phyloP scores from a whole-genome alignment of 495 filamentous ascomycete genomes.

The Xylona heveae region DNA sequence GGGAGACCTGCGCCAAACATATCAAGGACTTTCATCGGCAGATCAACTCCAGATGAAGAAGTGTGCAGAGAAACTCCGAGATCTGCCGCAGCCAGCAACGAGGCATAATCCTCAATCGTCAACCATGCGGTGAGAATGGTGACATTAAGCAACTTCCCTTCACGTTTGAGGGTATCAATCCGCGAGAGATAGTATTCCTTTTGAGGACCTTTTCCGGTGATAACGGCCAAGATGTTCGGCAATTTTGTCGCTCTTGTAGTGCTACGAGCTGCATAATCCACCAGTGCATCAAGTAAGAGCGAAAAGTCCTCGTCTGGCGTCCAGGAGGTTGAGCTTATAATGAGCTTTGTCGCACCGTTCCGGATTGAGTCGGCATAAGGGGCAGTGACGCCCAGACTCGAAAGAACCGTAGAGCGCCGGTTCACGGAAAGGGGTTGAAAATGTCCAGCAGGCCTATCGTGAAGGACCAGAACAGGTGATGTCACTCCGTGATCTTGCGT shows the following conservation, averaged over 20 bases:
- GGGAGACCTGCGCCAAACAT: conserved; percentile 93
- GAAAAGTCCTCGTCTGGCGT: conserved; percentile 92
- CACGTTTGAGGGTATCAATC: conserved; percentile 33
- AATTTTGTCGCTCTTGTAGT: conserved; percentile 14
- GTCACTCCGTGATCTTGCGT: conserved; percentile 37
- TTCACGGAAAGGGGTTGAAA: conserved; percentile 45
- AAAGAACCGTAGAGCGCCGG: conserved; percentile 35
- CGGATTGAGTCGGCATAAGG: conserved; percentile 33
- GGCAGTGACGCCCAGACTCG: conserved; percentile 32
- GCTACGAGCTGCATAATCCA: conserved; percentile 36
- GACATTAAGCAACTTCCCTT: conserved; percentile 40
- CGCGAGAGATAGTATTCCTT: conserved; percentile 48
- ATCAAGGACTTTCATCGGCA: conserved; percentile 99
- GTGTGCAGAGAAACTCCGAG: conserved; percentile 81
- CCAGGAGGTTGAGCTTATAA: conserved; percentile 91
- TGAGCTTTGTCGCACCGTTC: conserved; percentile 31
- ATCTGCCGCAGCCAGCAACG: conserved; percentile 69
- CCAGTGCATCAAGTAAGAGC: conserved; percentile 66
- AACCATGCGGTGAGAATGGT: conserved; percentile 67
- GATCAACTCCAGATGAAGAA: conserved; percentile 80
- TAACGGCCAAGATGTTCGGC: conserved; percentile 58
- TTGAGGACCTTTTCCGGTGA: conserved; percentile 84
- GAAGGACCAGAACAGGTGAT: conserved; percentile 46
- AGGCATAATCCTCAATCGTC: conserved; percentile 62
- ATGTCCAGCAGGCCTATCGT: conserved; percentile 70